Percentiles rank a stretch among this genome's conserved stretches.
These are phyloP conservation scores for Boletus rex-veris DNA, from an alignment of 768 basidiomycete genomes.

Conservation along the genomic window DNA sequence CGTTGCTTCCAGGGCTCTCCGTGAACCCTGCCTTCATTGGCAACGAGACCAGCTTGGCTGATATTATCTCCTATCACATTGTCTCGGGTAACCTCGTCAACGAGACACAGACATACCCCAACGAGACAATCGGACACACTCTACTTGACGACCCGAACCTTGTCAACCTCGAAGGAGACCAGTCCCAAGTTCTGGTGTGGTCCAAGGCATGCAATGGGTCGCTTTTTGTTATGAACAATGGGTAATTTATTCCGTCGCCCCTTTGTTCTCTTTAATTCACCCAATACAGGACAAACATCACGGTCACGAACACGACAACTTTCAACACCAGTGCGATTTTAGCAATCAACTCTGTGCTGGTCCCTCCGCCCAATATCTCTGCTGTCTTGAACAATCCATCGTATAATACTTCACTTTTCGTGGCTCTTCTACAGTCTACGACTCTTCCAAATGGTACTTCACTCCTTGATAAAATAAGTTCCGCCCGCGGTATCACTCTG, in stretches of 20 bases:
- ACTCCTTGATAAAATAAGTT: slow-evolving; percentile 29
- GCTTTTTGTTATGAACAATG: slow-evolving; percentile 48
- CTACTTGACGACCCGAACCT: slow-evolving; percentile 48
- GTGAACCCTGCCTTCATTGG: slow-evolving; percentile 6
- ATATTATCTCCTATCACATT: slow-evolving; percentile 56
- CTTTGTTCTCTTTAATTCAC: not conserved
- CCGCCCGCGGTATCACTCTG: slow-evolving; percentile 55
- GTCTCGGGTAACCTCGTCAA: slow-evolving; percentile 49
- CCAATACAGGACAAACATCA: slow-evolving; percentile 29
- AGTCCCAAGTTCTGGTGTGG: slow-evolving; percentile 55
- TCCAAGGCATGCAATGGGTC: slow-evolving; percentile 36
- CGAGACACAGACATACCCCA: slow-evolving; percentile 45
- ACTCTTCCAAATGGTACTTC: slow-evolving; percentile 25
- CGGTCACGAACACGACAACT: slow-evolving; percentile 37
- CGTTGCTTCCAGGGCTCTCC: slow-evolving; percentile 3
- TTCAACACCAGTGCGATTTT: slow-evolving; percentile 45
- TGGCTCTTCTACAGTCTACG: slow-evolving; percentile 11
- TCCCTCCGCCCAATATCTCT: slow-evolving; percentile 47
- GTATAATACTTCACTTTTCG: slow-evolving; percentile 40
- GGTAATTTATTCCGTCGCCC: slow-evolving; percentile 27
- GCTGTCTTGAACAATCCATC: slow-evolving; percentile 36
- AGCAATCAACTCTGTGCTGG: slow-evolving; percentile 48
- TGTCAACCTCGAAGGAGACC: slow-evolving; percentile 55
- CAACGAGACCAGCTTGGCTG: slow-evolving; percentile 38
- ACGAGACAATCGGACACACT: slow-evolving; percentile 61